Percentiles rank a stretch among this genome's conserved stretches.
These are phyloP conservation scores for Strobilomyces dryophilus DNA, from an alignment of 768 basidiomycete genomes.

Conservation along the genomic window DNA sequence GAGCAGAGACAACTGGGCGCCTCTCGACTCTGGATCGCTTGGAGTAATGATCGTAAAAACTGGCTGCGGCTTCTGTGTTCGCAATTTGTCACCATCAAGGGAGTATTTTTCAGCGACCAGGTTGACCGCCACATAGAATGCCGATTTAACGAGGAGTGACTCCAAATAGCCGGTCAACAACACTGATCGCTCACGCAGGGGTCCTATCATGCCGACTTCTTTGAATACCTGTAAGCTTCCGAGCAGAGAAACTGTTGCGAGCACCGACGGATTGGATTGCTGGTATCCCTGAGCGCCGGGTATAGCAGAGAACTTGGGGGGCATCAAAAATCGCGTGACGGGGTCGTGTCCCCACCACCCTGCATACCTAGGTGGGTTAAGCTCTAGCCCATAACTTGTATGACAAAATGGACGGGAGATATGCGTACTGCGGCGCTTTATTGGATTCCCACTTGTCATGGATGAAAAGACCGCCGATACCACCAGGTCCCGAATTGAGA, in stretches of 20 bases:
- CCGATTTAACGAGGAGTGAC: conserved; percentile 52
- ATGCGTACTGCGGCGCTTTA: conserved; percentile 58
- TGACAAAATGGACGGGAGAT: conserved; percentile 7
- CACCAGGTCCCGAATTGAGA: conserved; percentile 93
- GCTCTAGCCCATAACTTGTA: conserved; percentile 2
- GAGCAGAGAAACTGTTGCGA: conserved; percentile 74
- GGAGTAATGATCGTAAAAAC: conserved; percentile 96
- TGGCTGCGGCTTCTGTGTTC: conserved; percentile 15
- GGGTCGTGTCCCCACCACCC: conserved; percentile 99
- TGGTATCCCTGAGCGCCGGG: conserved; percentile 93
- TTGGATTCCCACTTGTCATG: conserved; percentile 76
- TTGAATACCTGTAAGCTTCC: conserved; percentile 82
- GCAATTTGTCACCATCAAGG: conserved; percentile 16
- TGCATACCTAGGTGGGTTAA: conserved; percentile 54
- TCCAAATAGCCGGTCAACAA: conserved; percentile 72
- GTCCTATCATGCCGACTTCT: conserved; percentile 67
- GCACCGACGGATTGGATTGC: conserved; percentile 88
- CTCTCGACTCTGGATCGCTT: conserved; percentile 56
- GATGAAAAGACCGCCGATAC: conserved; percentile 91
- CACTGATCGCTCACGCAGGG: conserved; percentile 66
- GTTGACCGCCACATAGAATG: conserved; percentile 54
- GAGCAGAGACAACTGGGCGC: conserved; percentile 84
- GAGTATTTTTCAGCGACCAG: conserved; percentile 31
- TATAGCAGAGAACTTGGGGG: conserved; percentile 74
- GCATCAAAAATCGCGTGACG: conserved; percentile 87